Percentiles rank a stretch among this genome's conserved stretches.
These are phyloP conservation scores for Neurospora sp. DNA, from an alignment of 495 filamentous ascomycete genomes.

Conservation along the genomic window DNA sequence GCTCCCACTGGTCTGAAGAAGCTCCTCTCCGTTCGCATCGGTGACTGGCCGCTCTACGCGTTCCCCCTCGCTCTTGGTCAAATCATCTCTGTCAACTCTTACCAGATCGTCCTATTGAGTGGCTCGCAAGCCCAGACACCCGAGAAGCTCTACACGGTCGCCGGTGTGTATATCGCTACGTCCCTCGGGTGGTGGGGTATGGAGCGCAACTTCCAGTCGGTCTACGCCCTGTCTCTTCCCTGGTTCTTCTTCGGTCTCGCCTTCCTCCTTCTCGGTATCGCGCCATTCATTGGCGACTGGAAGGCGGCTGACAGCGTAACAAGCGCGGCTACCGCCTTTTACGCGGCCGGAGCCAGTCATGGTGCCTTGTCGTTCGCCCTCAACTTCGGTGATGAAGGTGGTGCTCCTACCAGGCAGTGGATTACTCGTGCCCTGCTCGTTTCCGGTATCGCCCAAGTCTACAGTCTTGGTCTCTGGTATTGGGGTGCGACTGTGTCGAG, in stretches of 20 bases:
- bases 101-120: slow-evolving; percentile 57
- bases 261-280: slow-evolving; percentile 54
- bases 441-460: slow-evolving; percentile 55
- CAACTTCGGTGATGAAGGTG: slow-evolving; percentile 57
- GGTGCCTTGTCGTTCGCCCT: slow-evolving; percentile 55
- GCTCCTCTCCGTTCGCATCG: slow-evolving; percentile 30
- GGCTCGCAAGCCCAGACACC: slow-evolving; percentile 51
- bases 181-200: slow-evolving; percentile 55
- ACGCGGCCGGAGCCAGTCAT: slow-evolving; percentile 48
- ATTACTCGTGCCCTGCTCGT: slow-evolving; percentile 54
- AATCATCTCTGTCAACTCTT: slow-evolving; percentile 57
- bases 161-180: slow-evolving; percentile 49
- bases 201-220: slow-evolving; percentile 46
- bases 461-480: slow-evolving; percentile 55
- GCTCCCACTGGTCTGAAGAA: slow-evolving; percentile 57
- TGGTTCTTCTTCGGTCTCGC: slow-evolving; percentile 55
- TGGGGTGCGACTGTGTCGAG: slow-evolving; percentile 45
- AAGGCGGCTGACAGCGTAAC: slow-evolving; percentile 39
- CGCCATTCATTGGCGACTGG: slow-evolving; percentile 40
- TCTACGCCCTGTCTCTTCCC: slow-evolving; percentile 45
- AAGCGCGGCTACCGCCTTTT: slow-evolving; percentile 50
- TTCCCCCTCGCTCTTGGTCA: slow-evolving; percentile 59
- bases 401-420: slow-evolving; percentile 52
- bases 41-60: slow-evolving; percentile 65
- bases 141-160: slow-evolving; percentile 52